Base-by-base conservation (phyloP, 495 filamentous ascomycete species). In the Penicillium psychrofluorescens region DNA sequence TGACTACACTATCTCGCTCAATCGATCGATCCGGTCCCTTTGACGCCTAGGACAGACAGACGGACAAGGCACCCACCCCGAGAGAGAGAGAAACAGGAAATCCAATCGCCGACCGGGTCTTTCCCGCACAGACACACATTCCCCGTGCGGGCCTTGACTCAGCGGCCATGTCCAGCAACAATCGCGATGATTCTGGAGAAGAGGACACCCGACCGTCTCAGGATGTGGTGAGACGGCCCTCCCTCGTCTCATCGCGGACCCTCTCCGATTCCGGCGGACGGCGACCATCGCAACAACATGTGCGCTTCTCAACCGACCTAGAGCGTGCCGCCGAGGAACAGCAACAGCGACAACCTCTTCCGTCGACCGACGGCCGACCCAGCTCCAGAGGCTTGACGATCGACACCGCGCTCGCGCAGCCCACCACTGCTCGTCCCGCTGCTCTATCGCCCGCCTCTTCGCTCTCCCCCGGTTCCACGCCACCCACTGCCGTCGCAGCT, bases 281-380 rank as follows among this genome's bases (percentile, higher is more conserved):
- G 8, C 55, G 65, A 9, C 27, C 51, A 32, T 69, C 64, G 4
- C 64, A 65, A 34, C 61, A 62, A 22, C 65, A 65, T 62, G 67
- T 72, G 28, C 65, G 67, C 2, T 72, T 72, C 34, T 72, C 68
- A 8, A 55, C 63, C 14, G 68, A 72, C 35, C 36, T 70, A 46
- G 62, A 67, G 28, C 60, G 55, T 14, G 30, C 53, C 1, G 44
- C 29, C 38, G 62, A 61, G 29, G 58, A 71, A 29, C 35, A 44
- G 6, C 42, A 44, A 9, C 46, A 52, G 11, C 31, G 39, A 22
- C 6, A 16, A 40, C 30, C 29, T 41, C 9, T 22, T 22, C 6
- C 22, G 3, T 22, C 22, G 2, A 39, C 44, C 37, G 56, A 64
- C 31, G 50, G 63, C 38, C 63, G 58, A 8, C 59, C 61, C 15